Conservation (phyloP, 2,329 filamentous ascomycete species). For the Fusarium poae region DNA sequence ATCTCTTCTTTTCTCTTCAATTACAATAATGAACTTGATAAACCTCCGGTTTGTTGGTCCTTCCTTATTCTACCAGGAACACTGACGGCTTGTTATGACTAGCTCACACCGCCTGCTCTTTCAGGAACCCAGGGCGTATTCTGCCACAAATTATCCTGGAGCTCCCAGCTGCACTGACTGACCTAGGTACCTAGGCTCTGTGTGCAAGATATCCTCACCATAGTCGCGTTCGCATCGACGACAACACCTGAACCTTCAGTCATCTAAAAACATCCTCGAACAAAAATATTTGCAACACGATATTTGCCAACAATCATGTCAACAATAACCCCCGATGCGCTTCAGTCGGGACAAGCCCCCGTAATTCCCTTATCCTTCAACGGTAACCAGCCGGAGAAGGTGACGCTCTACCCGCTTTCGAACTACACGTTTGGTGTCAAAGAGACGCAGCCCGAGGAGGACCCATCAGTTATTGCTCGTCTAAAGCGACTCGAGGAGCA, state of each 20-base stretch:
- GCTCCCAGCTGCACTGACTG: constrained; percentile 27
- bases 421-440: constrained; percentile 99
- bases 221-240: constrained; percentile 5
- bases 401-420: constrained; percentile 92
- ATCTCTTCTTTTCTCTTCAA: no score
- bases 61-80: not conserved
- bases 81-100: not conserved
- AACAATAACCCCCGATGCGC: constrained; percentile 80
- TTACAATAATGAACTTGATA: not conserved
- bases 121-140: constrained; percentile 10
- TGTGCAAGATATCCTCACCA: constrained; percentile 23
- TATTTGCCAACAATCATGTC: constrained; percentile 70
- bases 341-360: constrained; percentile 84
- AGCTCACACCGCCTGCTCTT: constrained; percentile 29
- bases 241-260: not conserved
- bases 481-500: constrained; percentile 96
- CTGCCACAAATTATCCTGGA: constrained; percentile 35
- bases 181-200: constrained; percentile 11
- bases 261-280: not conserved
- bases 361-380: constrained; percentile 87
- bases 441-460: constrained; percentile 97
- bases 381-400: constrained; percentile 87
- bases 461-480: constrained; percentile 92
- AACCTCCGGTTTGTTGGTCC: not conserved
- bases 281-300: not conserved